Base-by-base conservation (phyloP, 202 grass and related monocot genomes). In the Panicum virgatum region DNA sequence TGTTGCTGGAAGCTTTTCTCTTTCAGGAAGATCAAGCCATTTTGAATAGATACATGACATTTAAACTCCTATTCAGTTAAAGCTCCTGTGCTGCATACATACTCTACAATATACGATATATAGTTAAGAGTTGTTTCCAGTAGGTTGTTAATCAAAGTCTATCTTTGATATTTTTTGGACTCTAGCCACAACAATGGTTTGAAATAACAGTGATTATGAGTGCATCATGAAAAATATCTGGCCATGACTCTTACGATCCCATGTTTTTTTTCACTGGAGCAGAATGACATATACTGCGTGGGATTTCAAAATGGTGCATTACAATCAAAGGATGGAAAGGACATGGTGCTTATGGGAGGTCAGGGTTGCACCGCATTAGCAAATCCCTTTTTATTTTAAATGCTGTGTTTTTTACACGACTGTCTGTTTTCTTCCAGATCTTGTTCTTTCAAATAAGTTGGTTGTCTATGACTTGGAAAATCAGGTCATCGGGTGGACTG, bases 291-390 rank as follows among this genome's bases (percentile, higher is more conserved):
- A 29, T 95, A 93, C 70, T 98, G 96, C 23, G 57, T 95, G 84
- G 96, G 96, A 67, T 95, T 94, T 84, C 96, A 98, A 93, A 91
- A 98, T 88, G 96, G 96, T 62, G 92, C 82, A 67, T 43, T 95
- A 37, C 92, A 95, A 78, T 96, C 96, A 57, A 95, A 93, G 74
- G 96, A 95, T 64, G 96, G 92, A 63, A 98, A 87, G 78, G 92
- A 93, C 81, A 90, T 95, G 69, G 84, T 98, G 81, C 92, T 98
- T 90, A 73, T 98, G 77, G 96, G 96, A 90, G 96, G 96, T 98
- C 71, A 78, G 81, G 62, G 62, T 76, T 82, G 63, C 66, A 71
- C 9, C 83, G 23, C 25, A 46, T 40, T 67, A 51, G 66, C 42
- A 82, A 66, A 27, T 53, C 16, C 12, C 80, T 66, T 50, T n/a